phyloP scores from a whole-genome alignment of 805 yeast genomes.

The Blastobotrys chiropterorum region DNA sequence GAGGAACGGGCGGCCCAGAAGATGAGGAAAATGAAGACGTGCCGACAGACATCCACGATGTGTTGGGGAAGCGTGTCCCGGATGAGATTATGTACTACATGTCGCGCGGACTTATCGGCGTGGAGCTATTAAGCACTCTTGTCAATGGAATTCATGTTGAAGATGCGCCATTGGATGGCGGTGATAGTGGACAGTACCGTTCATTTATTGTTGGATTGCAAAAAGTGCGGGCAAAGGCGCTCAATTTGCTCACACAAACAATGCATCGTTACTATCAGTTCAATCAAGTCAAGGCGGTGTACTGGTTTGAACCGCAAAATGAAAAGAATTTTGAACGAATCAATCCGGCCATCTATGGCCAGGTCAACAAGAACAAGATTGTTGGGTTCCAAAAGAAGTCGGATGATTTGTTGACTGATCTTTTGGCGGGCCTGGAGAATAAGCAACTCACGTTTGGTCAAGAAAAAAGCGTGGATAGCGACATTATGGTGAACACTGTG shows the following conservation, averaged over 20 bases:
- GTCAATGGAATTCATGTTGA: slow-evolving; percentile 52
- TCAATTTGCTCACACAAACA: slow-evolving; percentile 62
- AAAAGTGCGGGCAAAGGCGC: slow-evolving; percentile 49
- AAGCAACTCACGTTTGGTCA: slow-evolving; percentile 12
- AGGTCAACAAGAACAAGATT: neutral
- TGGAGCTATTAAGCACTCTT: slow-evolving; percentile 60
- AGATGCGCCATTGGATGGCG: slow-evolving; percentile 62
- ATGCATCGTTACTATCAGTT: slow-evolving; percentile 82
- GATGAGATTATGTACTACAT: slow-evolving; percentile 78
- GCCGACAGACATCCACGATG: slow-evolving; percentile 77
- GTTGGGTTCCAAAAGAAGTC: neutral
- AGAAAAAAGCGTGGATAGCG: slow-evolving; percentile 34
- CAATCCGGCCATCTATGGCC: slow-evolving; percentile 14
- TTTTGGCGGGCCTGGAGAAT: neutral
- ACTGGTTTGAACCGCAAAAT: slow-evolving; percentile 46
- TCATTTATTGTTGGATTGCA: slow-evolving; percentile 38
- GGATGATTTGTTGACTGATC: neutral
- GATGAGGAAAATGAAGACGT: slow-evolving; percentile 39
- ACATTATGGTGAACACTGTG: slow-evolving; percentile 50
- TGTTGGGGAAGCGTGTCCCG: slow-evolving; percentile 79
- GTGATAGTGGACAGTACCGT: slow-evolving; percentile 51
- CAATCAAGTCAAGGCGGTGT: slow-evolving; percentile 49
- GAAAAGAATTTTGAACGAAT: slow-evolving; percentile 33
- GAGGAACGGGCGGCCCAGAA: neutral
- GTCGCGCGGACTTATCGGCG: slow-evolving; percentile 65